Evolutionary conservation across 140 eudicot species (phyloP).

Genomic region (Cichorium intybus): DNA sequence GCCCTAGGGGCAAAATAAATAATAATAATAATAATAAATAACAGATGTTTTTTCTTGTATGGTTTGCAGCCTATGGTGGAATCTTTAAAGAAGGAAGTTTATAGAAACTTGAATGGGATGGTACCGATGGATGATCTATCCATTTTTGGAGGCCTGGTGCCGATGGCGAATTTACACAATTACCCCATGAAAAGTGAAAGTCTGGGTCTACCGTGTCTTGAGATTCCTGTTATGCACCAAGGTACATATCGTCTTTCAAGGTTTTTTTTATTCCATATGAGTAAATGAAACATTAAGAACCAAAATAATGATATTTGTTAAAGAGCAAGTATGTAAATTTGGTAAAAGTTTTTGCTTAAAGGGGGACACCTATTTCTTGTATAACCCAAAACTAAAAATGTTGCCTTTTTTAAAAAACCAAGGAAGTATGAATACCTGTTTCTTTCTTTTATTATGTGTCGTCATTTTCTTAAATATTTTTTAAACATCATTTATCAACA

Average conservation of each 20-base stretch:
- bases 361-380: no score
- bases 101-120: conserved; percentile 20
- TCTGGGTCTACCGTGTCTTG: conserved; percentile 16
- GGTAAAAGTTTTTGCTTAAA: no score
- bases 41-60: no score
- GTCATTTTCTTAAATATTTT: no score
- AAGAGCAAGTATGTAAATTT: no score
- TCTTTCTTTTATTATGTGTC: no score
- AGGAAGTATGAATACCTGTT: no score
- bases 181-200: conserved; percentile 12
- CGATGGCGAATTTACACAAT: conserved; percentile 19
- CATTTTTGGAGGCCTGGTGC: conserved; percentile 22
- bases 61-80: conserved; percentile 51
- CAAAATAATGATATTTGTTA: no score
- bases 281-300: background rate
- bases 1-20: background rate
- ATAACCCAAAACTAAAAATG: no score
- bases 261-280: background rate
- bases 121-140: conserved; percentile 28
- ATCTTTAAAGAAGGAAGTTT: conserved; percentile 35
- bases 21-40: background rate
- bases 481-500: no score
- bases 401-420: no score
- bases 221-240: conserved; percentile 23
- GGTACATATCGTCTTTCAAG: conserved; percentile 33